Percentiles rank a stretch among this genome's conserved stretches.
Evolutionary conservation across 345 rosid species (phyloP).

Genomic region (Eucalyptus guilfoylei): DNA sequence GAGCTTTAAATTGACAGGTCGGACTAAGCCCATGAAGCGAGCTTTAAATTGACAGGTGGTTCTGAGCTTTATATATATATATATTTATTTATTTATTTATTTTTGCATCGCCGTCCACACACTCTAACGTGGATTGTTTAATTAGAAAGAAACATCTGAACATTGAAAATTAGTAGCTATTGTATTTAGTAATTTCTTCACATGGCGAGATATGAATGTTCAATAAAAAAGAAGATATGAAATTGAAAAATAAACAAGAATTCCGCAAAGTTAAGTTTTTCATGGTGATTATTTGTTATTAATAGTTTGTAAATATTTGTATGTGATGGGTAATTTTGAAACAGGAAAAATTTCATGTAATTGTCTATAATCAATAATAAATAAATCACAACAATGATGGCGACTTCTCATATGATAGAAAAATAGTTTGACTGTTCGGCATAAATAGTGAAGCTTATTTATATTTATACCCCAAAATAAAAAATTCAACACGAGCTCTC

Average conservation of each 20-base stretch:
- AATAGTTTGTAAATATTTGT: accelerated
- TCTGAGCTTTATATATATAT: too few species aligned
- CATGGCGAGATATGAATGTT: neutral
- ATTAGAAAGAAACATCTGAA: neutral
- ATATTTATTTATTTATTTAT: too few species aligned
- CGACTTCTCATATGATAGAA: accelerated
- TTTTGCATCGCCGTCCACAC: neutral
- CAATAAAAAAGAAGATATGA: accelerated
- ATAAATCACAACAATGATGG: neutral
- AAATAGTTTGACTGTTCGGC: accelerated
- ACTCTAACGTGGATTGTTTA: too few species aligned
- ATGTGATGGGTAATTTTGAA: neutral
- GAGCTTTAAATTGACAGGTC: too few species aligned
- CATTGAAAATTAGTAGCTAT: accelerated
- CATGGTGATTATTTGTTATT: too few species aligned
- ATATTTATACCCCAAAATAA: accelerated
- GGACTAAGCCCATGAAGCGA: too few species aligned
- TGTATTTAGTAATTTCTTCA: accelerated
- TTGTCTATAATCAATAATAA: too few species aligned
- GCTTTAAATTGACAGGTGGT: too few species aligned
- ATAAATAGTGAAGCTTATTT: accelerated
- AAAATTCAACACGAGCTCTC: neutral
- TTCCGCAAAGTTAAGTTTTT: too few species aligned
- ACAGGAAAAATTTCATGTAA: accelerated
- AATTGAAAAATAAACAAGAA: accelerated